Conservation (phyloP, 805 yeast species). For the Metschnikowia kofuensis region DNA sequence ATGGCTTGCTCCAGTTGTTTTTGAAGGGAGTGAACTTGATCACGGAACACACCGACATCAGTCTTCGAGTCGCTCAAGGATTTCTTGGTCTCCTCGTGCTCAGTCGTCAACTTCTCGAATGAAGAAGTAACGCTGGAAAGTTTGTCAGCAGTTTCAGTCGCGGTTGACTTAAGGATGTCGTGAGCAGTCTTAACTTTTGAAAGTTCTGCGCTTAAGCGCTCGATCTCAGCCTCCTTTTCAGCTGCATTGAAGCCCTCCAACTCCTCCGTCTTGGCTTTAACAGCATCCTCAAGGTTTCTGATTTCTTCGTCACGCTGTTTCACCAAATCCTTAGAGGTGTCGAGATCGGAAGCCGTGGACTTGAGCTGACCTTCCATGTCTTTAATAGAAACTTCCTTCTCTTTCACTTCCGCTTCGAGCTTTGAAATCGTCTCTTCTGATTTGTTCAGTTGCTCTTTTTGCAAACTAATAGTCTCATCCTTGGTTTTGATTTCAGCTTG, state of each 20-base stretch:
- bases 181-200: not conserved
- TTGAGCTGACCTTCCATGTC: slow-evolving; percentile 3
- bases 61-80: slow-evolving; percentile 5
- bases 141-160: not conserved
- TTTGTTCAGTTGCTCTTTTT: not conserved
- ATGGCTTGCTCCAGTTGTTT: not conserved
- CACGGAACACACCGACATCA: slow-evolving; percentile 6
- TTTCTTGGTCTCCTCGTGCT: slow-evolving; percentile 2
- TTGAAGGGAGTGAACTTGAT: slow-evolving; percentile 2
- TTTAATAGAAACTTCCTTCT: slow-evolving; percentile 1
- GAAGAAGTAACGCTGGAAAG: not conserved
- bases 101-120: slow-evolving; percentile 2
- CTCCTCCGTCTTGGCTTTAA: slow-evolving; percentile 2
- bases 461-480: slow-evolving; percentile 2
- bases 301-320: slow-evolving; percentile 1
- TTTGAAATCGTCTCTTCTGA: not conserved
- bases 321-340: slow-evolving; percentile 8
- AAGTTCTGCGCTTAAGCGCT: slow-evolving; percentile 5
- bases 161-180: slow-evolving; percentile 2
- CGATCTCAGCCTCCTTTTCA: slow-evolving; percentile 4
- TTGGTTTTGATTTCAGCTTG: slow-evolving; percentile 11
- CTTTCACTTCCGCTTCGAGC: slow-evolving; percentile 6
- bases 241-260: slow-evolving; percentile 4
- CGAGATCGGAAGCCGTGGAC: slow-evolving; percentile 3
- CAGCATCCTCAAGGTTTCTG: not conserved